Conservation (phyloP, 306 rosid genomes). For the Mucuna pruriens region DNA sequence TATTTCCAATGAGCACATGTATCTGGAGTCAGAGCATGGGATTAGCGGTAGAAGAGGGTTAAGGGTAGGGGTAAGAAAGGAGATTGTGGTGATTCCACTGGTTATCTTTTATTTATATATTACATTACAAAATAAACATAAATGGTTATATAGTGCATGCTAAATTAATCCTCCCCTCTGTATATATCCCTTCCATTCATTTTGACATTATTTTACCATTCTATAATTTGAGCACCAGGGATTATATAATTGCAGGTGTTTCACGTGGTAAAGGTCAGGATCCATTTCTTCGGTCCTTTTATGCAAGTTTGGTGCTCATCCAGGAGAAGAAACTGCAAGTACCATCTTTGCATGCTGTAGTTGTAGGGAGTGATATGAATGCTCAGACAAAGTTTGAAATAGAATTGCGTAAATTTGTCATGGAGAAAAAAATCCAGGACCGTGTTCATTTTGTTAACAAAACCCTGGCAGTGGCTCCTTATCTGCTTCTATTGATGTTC, state of each 20-base stretch:
- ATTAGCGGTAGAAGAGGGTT: neutral
- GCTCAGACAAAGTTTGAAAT: conserved; percentile 79
- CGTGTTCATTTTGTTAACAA: conserved; percentile 89
- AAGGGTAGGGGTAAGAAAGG: conserved; percentile 14
- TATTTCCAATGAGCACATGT: neutral
- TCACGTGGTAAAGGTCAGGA: conserved; percentile 97
- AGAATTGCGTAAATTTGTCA: conserved; percentile 72
- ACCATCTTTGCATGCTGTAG: conserved; percentile 80
- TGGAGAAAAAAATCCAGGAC: conserved; percentile 72
- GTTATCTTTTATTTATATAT: neutral
- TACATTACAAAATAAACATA: neutral
- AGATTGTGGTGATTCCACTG: neutral
- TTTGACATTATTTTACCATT: conserved; percentile 19
- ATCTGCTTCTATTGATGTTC: conserved; percentile 89
- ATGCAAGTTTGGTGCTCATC: conserved; percentile 66
- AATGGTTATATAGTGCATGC: neutral
- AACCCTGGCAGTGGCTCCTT: conserved; percentile 88
- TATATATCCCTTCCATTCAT: neutral
- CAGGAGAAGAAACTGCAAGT: conserved; percentile 75
- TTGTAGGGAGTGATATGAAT: conserved; percentile 89
- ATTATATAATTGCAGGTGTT: conserved; percentile 63
- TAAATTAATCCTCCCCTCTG: too few species aligned
- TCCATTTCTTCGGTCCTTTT: conserved; percentile 80
- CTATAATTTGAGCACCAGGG: conserved; percentile 29
- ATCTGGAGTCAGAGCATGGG: neutral